Conservation (phyloP, 148 eudicot genomes). For the Chenopodium album region DNA sequence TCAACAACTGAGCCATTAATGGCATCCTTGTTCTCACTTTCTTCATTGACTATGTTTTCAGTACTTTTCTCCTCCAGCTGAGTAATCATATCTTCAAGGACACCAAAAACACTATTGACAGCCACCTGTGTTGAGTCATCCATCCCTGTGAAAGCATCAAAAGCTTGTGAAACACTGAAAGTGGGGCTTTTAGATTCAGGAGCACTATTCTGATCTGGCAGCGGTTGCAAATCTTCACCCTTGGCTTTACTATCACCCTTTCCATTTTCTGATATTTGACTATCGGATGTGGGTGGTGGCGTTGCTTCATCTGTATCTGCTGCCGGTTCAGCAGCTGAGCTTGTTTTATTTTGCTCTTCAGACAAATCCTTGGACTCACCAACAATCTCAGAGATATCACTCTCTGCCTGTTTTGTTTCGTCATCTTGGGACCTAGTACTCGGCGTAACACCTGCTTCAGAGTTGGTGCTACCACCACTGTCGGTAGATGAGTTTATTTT, state of each 20-base stretch:
- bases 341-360: conserved; percentile 33
- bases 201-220: conserved; percentile 36
- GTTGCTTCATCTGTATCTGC: conserved; percentile 36
- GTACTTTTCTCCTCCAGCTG: conserved; percentile 63
- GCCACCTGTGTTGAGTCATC: conserved; percentile 98
- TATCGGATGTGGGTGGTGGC: conserved; percentile 37
- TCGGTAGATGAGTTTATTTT: conserved; percentile 19
- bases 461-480: conserved; percentile 25
- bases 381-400: conserved; percentile 26
- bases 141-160: conserved; percentile 73
- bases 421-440: conserved; percentile 27
- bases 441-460: conserved; percentile 28
- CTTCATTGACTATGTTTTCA: conserved; percentile 30
- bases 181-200: conserved; percentile 35
- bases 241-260: conserved; percentile 30
- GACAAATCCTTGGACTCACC: conserved; percentile 27
- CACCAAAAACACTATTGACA: conserved; percentile 88
- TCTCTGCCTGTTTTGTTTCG: conserved; percentile 29
- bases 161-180: conserved; percentile 74
- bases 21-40: conserved; percentile 25
- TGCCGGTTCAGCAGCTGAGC: conserved; percentile 31
- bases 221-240: conserved; percentile 44
- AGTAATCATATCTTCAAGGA: conserved; percentile 78
- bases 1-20: conserved; percentile 23
- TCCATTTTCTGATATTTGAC: conserved; percentile 39